phyloP scores from a whole-genome alignment of 768 basidiomycete genomes.

The Floccularia luteovirens region DNA sequence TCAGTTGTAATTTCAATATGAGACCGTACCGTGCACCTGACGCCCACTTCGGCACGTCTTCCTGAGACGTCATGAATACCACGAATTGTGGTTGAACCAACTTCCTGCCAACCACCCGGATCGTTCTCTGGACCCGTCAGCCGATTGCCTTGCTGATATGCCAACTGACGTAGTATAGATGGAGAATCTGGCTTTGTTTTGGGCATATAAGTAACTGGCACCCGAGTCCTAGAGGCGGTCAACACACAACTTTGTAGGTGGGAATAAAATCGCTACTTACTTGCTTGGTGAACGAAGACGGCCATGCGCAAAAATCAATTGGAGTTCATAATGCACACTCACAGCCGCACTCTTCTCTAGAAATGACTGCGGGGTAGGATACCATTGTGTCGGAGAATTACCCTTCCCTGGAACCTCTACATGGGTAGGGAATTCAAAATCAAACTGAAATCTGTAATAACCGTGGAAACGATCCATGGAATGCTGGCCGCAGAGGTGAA shows the following conservation, averaged over 20 bases:
- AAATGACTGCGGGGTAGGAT: constrained; percentile 10
- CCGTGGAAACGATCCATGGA: constrained; percentile 7
- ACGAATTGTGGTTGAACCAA: constrained; percentile 11
- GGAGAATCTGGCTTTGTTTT: constrained; percentile 19
- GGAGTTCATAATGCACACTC: constrained; percentile 9
- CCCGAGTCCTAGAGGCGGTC: constrained; percentile 7
- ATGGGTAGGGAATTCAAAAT: constrained; percentile 9
- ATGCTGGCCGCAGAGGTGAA: constrained; percentile 1
- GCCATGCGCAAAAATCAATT: constrained; percentile 7
- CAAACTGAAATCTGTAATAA: constrained; percentile 7
- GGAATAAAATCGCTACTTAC: background rate
- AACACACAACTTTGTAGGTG: constrained; percentile 9
- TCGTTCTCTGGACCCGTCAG: constrained; percentile 24
- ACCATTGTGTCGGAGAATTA: background rate
- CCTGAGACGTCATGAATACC: constrained; percentile 6
- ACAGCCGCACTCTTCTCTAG: constrained; percentile 4
- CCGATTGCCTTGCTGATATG: constrained; percentile 19
- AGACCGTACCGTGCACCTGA: too few species aligned
- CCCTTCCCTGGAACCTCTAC: constrained; percentile 3
- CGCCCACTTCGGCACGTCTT: background rate
- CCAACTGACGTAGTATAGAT: constrained; percentile 23
- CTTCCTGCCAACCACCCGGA: constrained; percentile 24
- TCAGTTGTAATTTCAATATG: too few species aligned
- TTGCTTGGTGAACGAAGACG: constrained; percentile 3
- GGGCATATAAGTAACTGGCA: constrained; percentile 24